Conservation (phyloP, 192 early-diverging fungal genomes). For the Chytriomyces confervae region DNA sequence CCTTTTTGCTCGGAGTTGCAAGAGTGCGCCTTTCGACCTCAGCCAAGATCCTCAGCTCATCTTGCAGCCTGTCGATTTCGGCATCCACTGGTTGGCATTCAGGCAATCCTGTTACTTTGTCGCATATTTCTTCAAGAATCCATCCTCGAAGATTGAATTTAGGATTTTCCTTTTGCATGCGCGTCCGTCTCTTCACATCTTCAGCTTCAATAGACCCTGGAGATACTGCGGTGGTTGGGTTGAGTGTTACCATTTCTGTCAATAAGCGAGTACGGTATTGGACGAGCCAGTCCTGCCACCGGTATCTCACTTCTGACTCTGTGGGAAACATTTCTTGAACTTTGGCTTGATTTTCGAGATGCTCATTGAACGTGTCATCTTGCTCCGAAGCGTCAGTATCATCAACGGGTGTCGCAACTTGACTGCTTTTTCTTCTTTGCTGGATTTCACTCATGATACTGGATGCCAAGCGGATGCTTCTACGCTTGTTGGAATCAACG, state of each 20-base stretch:
- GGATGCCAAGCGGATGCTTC: slow-evolving; percentile 33
- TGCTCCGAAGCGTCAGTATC: not conserved
- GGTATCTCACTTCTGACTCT: slow-evolving; percentile 37
- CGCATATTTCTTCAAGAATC: slow-evolving; percentile 67
- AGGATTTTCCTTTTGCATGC: slow-evolving; percentile 78
- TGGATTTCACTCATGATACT: slow-evolving; percentile 10
- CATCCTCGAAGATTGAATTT: slow-evolving; percentile 80
- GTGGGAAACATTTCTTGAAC: slow-evolving; percentile 36
- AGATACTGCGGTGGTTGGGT: slow-evolving; percentile 14
- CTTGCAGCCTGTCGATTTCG: slow-evolving; percentile 28
- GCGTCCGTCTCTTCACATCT: slow-evolving; percentile 43
- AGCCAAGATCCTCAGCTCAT: slow-evolving; percentile 24
- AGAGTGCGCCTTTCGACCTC: slow-evolving; percentile 1
- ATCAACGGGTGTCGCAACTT: not conserved
- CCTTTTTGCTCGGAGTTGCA: not conserved
- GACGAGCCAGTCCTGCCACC: slow-evolving; percentile 56
- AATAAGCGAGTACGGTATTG: slow-evolving; percentile 67
- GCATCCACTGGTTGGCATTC: slow-evolving; percentile 27
- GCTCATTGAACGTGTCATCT: not conserved
- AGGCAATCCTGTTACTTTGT: slow-evolving; percentile 40
- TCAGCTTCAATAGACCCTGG: slow-evolving; percentile 7
- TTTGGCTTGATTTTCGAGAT: not conserved
- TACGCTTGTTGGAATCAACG: slow-evolving; percentile 35
- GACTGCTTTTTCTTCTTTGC: not conserved
- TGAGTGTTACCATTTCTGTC: slow-evolving; percentile 33